Evolutionary conservation across 139 green algal species (phyloP).

Genomic region (Pleodorina starrii): DNA sequence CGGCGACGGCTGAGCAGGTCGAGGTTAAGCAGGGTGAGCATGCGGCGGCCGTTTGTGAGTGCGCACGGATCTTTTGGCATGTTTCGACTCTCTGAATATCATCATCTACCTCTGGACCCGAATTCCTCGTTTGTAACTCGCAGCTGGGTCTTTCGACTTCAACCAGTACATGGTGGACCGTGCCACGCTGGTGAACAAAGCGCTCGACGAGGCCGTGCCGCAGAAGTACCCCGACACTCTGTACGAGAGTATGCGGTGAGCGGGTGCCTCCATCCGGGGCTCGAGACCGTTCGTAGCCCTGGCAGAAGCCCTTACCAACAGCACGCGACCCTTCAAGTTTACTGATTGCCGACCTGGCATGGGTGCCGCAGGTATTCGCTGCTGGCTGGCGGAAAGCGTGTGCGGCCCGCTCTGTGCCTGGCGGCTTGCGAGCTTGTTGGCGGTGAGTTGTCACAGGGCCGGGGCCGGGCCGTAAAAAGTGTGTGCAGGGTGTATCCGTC

Average conservation of each 20-base stretch:
- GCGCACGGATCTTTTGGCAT: neutral
- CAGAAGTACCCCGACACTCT: constrained; percentile 92
- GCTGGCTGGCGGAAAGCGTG: constrained; percentile 95
- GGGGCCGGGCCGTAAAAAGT: no score
- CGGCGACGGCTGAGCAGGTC: constrained; percentile 33
- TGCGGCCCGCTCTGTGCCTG: constrained; percentile 94
- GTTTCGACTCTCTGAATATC: neutral
- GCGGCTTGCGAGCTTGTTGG: constrained; percentile 97
- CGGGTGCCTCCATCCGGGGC: neutral
- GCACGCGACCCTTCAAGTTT: neutral
- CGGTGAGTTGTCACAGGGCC: constrained; percentile 66
- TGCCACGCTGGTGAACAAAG: constrained; percentile 83
- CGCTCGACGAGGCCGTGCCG: constrained; percentile 86
- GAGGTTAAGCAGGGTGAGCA: constrained; percentile 39
- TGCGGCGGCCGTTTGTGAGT: constrained; percentile 17
- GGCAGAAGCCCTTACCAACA: neutral
- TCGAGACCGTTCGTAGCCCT: neutral
- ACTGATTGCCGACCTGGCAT: neutral
- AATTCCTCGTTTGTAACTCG: neutral
- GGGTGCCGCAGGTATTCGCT: constrained; percentile 85
- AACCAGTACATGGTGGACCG: constrained; percentile 84
- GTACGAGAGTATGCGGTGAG: constrained; percentile 93
- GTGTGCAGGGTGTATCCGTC: no score
- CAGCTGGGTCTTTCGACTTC: constrained; percentile 83
- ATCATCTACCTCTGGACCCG: neutral